Conservation (phyloP, 352 stramenopile genomes). For the Globisporangium barbulae region DNA sequence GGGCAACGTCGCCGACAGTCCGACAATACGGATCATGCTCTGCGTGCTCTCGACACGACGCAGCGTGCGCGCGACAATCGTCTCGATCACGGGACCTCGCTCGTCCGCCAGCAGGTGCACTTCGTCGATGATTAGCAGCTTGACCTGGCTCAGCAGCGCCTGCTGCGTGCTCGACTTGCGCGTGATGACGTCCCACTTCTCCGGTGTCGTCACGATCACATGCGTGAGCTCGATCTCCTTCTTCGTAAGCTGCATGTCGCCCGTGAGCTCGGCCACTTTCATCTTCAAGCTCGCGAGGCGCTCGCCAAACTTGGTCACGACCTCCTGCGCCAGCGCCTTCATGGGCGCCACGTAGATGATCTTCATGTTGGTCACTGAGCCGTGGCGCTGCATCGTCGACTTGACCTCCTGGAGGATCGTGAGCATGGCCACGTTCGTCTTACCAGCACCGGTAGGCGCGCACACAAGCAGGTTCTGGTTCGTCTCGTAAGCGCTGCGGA, state of each 20-base stretch:
- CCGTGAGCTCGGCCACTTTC: constrained; percentile 93
- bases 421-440: constrained; percentile 99
- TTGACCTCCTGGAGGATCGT: constrained; percentile 93
- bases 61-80: constrained; percentile 97
- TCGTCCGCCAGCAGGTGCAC: constrained; percentile 99
- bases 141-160: constrained; percentile 85
- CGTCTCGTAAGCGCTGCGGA: constrained; percentile 93
- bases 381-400: constrained; percentile 47
- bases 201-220: constrained; percentile 97
- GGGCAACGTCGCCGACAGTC: constrained; percentile 97
- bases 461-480: constrained; percentile 98
- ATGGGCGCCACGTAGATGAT: constrained; percentile 97
- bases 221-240: constrained; percentile 95
- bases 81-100: constrained; percentile 98
- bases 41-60: constrained; percentile 98
- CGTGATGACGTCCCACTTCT: constrained; percentile 99
- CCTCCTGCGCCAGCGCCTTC: constrained; percentile 98
- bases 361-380: constrained; percentile 81
- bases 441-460: constrained; percentile 92
- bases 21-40: constrained; percentile 97
- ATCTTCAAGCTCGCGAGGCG: constrained; percentile 66
- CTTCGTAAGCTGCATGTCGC: constrained; percentile 98
- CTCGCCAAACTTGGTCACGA: constrained; percentile 97
- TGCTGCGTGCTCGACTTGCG: constrained; percentile 94
- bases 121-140: constrained; percentile 99